phyloP scores from a whole-genome alignment of 83 land plant species.

The Larix sibirica region DNA sequence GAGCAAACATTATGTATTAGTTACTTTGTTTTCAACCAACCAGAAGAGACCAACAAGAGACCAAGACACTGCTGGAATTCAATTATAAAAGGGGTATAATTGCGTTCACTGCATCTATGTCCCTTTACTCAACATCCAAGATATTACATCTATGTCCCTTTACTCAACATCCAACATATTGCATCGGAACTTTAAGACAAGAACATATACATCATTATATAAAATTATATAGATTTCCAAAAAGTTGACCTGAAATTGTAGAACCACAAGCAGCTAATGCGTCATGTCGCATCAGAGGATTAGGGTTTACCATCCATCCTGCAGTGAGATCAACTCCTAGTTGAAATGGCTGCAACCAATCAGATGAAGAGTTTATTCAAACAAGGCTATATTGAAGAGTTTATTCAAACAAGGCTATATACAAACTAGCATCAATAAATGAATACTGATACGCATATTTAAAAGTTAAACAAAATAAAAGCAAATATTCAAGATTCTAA shows the following conservation, averaged over 20 bases:
- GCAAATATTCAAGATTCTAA: background rate
- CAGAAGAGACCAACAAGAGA: no score
- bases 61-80: background rate
- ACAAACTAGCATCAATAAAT: background rate
- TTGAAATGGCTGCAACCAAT: conserved; percentile 66
- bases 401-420: background rate
- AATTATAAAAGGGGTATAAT: background rate
- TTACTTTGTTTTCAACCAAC: no score
- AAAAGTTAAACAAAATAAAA: background rate
- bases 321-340: conserved; percentile 51
- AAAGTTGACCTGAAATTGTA: conserved; percentile 33
- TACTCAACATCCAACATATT: background rate
- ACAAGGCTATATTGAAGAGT: background rate
- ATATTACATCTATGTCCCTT: background rate
- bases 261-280: conserved; percentile 49
- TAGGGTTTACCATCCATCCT: conserved; percentile 73
- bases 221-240: background rate
- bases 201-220: no score
- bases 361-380: background rate
- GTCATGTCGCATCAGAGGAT: conserved; percentile 43
- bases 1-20: no score
- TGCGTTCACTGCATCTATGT: background rate
- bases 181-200: no score
- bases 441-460: background rate
- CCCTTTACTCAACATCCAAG: background rate